Conservation (phyloP, 83 land plant genomes). For the Larix sibirica region DNA sequence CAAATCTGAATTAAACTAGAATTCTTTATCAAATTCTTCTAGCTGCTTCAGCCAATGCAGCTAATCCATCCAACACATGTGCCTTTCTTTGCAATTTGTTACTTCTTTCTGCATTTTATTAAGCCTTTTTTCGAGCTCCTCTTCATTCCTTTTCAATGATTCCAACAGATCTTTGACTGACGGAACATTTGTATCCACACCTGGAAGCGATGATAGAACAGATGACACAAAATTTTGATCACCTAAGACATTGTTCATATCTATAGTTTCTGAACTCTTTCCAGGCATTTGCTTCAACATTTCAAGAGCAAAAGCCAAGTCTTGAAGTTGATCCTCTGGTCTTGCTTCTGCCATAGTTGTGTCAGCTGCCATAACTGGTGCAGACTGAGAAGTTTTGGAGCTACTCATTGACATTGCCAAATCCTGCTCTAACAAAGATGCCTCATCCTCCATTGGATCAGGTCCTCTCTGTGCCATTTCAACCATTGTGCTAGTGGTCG, state of each 20-base stretch:
- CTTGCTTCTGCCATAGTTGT: conserved; percentile 74
- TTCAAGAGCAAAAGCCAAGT: conserved; percentile 78
- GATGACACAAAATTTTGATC: conserved; percentile 38
- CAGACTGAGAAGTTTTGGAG: conserved; percentile 35
- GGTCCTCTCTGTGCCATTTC: conserved; percentile 18
- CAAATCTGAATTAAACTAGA: no score
- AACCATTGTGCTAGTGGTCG: conserved; percentile 2
- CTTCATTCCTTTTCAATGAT: no score
- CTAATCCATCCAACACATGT: no score
- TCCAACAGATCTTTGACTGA: no score
- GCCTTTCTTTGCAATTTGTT: no score
- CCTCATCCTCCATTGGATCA: conserved; percentile 74
- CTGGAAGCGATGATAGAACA: no score
- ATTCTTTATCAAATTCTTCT: no score
- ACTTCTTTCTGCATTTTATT: no score
- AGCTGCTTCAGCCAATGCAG: no score
- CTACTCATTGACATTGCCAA: conserved; percentile 95
- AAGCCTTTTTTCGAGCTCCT: no score
- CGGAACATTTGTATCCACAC: no score
- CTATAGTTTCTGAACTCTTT: conserved; percentile 38
- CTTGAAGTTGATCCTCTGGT: conserved; percentile 58
- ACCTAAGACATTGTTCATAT: conserved; percentile 70
- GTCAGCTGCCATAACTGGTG: conserved; percentile 35
- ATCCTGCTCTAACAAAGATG: conserved; percentile 77
- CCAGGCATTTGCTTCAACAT: conserved; percentile 78